Evolutionary conservation across 2,329 filamentous ascomycete genomes (phyloP).

Genomic region (Apiospora rasikravindrae): DNA sequence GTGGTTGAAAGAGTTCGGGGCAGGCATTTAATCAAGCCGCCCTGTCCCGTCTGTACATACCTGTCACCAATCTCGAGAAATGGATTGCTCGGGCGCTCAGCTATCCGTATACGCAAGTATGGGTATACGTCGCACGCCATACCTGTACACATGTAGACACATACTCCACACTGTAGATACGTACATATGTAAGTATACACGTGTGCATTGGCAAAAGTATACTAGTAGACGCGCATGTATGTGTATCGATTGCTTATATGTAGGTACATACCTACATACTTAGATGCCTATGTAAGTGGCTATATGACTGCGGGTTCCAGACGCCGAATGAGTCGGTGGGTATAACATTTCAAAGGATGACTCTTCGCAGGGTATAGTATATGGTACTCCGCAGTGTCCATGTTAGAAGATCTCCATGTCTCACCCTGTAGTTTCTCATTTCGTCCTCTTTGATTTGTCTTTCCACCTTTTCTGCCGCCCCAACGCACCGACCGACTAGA

Average conservation of each 20-base stretch:
- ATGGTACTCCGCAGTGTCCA: neutral
- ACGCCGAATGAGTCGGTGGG: neutral
- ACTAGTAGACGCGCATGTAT: neutral
- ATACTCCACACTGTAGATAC: neutral
- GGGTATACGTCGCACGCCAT: neutral
- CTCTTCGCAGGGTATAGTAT: neutral
- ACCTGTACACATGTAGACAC: neutral
- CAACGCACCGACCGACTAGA: no score
- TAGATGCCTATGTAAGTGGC: neutral
- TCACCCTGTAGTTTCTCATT: slow-evolving; percentile 5
- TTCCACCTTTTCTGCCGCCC: slow-evolving; percentile 6
- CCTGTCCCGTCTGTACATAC: neutral
- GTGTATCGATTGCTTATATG: neutral
- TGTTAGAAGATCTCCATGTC: slow-evolving; percentile 5
- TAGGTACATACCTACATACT: no score
- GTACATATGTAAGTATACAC: neutral
- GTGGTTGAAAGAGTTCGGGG: neutral
- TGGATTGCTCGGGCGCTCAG: slow-evolving; percentile 5
- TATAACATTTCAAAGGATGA: neutral
- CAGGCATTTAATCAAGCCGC: neutral
- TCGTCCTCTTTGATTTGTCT: neutral
- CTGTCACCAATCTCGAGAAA: neutral
- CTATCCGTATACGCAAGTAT: neutral
- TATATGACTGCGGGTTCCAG: neutral
- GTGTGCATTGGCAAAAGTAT: neutral